These are phyloP conservation scores for Paratinospora sagittata DNA, from an alignment of 164 flowering plant genomes.

Conservation along the genomic window DNA sequence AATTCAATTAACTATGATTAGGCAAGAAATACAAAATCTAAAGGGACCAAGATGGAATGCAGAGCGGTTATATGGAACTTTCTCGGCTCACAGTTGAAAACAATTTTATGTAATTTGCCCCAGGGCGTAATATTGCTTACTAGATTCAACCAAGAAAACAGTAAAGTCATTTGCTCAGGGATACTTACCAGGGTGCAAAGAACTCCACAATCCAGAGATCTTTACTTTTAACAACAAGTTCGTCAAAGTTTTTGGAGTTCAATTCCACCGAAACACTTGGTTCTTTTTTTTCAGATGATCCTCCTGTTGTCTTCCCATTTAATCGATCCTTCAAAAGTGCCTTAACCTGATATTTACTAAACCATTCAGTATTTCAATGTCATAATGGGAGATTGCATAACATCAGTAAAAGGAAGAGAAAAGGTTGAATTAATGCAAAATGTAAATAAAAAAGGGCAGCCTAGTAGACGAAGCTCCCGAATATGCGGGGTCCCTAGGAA, in stretches of 20 bases:
- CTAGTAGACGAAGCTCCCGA: too few species aligned
- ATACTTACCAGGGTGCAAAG: constrained; percentile 91
- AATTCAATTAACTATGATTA: neutral
- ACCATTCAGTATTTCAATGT: neutral
- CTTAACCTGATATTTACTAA: constrained; percentile 49
- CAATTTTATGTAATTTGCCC: too few species aligned
- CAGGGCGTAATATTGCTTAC: neutral
- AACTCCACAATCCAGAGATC: constrained; percentile 97
- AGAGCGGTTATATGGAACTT: neutral
- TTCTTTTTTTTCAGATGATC: constrained; percentile 64
- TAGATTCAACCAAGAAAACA: neutral
- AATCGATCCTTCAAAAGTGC: constrained; percentile 74
- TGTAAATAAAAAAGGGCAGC: neutral
- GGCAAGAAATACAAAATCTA: too few species aligned
- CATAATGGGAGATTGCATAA: neutral
- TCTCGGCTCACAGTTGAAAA: neutral
- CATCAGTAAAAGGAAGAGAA: neutral
- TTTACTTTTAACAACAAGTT: constrained; percentile 78
- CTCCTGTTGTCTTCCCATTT: constrained; percentile 65
- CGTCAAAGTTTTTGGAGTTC: constrained; percentile 80
- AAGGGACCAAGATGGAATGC: neutral
- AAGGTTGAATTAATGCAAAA: neutral
- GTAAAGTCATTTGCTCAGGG: constrained; percentile 1
- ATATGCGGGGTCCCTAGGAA: too few species aligned
- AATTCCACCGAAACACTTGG: constrained; percentile 72